Conservation (phyloP, 495 filamentous ascomycete species). For the Friedmanniomyces endolithicus region DNA sequence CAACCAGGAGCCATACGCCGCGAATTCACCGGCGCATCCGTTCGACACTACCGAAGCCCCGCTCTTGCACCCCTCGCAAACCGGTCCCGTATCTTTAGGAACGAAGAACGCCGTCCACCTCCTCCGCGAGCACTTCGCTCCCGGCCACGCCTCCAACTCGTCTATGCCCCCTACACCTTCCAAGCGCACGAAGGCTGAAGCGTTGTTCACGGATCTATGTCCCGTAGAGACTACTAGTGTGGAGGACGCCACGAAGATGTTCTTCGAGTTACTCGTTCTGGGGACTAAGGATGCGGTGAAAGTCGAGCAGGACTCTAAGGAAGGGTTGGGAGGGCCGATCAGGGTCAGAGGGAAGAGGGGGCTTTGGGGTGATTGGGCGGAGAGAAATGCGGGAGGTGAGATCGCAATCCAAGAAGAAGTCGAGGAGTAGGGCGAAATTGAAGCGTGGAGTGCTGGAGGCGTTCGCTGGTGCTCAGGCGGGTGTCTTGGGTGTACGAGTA, state of each 20-base stretch:
- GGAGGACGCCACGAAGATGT: constrained; percentile 95
- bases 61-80: constrained; percentile 63
- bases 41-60: constrained; percentile 70
- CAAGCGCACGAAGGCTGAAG: constrained; percentile 27
- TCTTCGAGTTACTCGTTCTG: constrained; percentile 89
- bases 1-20: constrained; percentile 24
- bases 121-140: constrained; percentile 73
- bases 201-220: constrained; percentile 83
- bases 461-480: too few relatives aligned
- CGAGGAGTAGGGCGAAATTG: background rate
- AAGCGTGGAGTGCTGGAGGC: background rate
- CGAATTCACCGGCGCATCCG: constrained; percentile 18
- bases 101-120: constrained; percentile 95
- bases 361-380: constrained; percentile 92
- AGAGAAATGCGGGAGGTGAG: background rate
- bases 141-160: constrained; percentile 42
- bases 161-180: constrained; percentile 60
- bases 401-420: background rate
- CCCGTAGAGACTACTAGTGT: constrained; percentile 66
- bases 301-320: constrained; percentile 65
- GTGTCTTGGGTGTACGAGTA: too few relatives aligned
- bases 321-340: constrained; percentile 58
- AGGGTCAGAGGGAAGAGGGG: constrained; percentile 75
- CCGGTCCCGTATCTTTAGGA: constrained; percentile 70
- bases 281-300: constrained; percentile 97